These are phyloP conservation scores for Tylopilus plumbeoviolaceoides DNA, from an alignment of 768 basidiomycete genomes.

Conservation along the genomic window DNA sequence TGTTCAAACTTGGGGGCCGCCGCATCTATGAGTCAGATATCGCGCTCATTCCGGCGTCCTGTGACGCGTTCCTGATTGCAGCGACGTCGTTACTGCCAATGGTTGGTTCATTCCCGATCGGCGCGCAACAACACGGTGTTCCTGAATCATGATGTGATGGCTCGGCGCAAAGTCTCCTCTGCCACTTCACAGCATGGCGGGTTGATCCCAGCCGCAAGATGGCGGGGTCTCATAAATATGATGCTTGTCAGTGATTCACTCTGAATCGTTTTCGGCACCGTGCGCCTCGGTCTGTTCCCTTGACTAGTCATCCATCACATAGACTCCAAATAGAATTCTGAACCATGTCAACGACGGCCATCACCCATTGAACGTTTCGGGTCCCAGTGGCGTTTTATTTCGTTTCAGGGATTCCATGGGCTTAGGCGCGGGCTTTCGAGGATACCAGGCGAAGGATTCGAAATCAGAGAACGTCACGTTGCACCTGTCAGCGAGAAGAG, in stretches of 20 bases:
- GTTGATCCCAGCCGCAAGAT: background rate
- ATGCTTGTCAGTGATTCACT: too few relatives aligned
- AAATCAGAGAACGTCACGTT: background rate
- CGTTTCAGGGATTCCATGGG: background rate
- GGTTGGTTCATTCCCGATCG: background rate
- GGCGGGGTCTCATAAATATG: background rate
- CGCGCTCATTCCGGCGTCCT: background rate
- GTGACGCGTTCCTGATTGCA: background rate
- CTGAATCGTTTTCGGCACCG: background rate
- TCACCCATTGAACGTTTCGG: background rate
- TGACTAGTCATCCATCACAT: too few relatives aligned
- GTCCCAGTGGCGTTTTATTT: background rate
- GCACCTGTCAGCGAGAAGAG: too few relatives aligned
- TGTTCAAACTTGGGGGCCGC: background rate
- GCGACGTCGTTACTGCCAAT: background rate
- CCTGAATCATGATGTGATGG: background rate
- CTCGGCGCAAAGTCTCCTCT: background rate
- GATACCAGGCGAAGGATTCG: background rate
- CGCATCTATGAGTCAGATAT: background rate
- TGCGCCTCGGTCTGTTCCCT: too few relatives aligned
- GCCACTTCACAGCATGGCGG: background rate
- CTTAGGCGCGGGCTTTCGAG: too few relatives aligned
- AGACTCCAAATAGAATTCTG: background rate
- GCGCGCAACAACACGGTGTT: background rate
- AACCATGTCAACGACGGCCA: background rate